Percentiles rank a stretch among this genome's conserved stretches.
Evolutionary conservation across 495 filamentous ascomycete genomes (phyloP).

Genomic region (Aspergillus saccharolyticus): DNA sequence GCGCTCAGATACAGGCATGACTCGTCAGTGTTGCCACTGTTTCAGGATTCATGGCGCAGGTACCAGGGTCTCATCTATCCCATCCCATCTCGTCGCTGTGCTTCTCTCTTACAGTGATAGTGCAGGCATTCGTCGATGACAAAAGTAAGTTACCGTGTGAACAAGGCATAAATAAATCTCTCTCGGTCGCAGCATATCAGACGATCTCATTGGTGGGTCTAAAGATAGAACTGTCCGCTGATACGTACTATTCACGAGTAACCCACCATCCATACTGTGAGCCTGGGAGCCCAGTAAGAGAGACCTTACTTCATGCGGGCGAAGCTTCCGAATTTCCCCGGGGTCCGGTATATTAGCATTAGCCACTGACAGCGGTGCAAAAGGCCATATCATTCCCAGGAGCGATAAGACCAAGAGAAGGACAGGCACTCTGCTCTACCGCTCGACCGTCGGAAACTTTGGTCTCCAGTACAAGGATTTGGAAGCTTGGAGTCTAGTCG

Average conservation of each 20-base stretch:
- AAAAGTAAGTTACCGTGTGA: not conserved
- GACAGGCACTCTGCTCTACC: not conserved
- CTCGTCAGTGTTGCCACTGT: not conserved
- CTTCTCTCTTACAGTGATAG: not conserved
- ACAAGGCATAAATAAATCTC: slow-evolving; percentile 1
- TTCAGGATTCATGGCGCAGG: not conserved
- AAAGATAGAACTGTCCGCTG: slow-evolving; percentile 9
- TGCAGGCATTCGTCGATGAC: not conserved
- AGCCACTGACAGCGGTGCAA: not conserved
- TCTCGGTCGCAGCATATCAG: not conserved
- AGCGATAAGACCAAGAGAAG: not conserved
- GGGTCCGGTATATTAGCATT: not conserved
- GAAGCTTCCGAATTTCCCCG: slow-evolving; percentile 8
- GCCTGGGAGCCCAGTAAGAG: too few species aligned
- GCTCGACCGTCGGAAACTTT: not conserved
- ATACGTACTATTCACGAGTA: not conserved
- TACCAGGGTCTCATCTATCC: not conserved
- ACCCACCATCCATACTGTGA: too few species aligned
- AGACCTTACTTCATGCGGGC: slow-evolving; percentile 1
- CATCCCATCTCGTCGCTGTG: not conserved
- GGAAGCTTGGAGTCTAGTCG: not conserved
- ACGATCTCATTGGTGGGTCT: slow-evolving; percentile 2
- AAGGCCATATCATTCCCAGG: not conserved
- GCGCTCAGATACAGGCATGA: not conserved
- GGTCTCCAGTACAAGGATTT: not conserved